A percentile compares a stretch with the other conserved stretches of the same genome.
Conservation (phyloP, 441 rosid species). For the Theobroma grandiflorum region DNA sequence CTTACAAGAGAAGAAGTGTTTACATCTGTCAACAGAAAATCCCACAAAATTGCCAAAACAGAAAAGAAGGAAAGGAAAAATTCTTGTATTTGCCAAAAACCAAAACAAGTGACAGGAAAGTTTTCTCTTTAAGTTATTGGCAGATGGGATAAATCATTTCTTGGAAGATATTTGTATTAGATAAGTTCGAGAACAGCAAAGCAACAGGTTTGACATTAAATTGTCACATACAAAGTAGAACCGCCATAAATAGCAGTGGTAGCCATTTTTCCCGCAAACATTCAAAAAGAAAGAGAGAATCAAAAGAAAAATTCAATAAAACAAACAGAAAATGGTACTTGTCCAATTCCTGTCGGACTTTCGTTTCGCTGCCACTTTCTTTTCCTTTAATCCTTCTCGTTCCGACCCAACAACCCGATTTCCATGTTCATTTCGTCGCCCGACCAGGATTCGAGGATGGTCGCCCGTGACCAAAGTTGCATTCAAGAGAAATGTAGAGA, state of each 20-base stretch:
- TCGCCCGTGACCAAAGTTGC: conserved; percentile 24
- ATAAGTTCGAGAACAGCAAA: background rate
- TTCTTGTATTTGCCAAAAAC: too few species aligned
- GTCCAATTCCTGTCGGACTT: conserved; percentile 30
- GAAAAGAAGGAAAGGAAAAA: too few species aligned
- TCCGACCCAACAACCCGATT: background rate
- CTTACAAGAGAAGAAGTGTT: background rate
- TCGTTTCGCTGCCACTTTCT: conserved; percentile 14
- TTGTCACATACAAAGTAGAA: too few species aligned
- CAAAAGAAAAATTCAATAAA: background rate
- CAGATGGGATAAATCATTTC: too few species aligned
- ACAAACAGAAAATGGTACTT: conserved; percentile 1
- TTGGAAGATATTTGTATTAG: too few species aligned
- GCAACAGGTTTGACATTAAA: background rate
- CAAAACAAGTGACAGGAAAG: too few species aligned
- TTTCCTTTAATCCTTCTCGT: conserved; percentile 16
- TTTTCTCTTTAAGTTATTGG: too few species aligned
- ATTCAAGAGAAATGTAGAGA: conserved; percentile 4
- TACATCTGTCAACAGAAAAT: too few species aligned
- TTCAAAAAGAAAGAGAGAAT: background rate
- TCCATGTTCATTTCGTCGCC: background rate
- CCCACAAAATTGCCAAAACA: background rate
- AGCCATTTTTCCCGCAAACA: background rate
- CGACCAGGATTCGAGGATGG: background rate
- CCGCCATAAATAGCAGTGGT: background rate